Evolutionary conservation across 2,329 filamentous ascomycete genomes (phyloP).

Genomic region (Botrytis fragariae): DNA sequence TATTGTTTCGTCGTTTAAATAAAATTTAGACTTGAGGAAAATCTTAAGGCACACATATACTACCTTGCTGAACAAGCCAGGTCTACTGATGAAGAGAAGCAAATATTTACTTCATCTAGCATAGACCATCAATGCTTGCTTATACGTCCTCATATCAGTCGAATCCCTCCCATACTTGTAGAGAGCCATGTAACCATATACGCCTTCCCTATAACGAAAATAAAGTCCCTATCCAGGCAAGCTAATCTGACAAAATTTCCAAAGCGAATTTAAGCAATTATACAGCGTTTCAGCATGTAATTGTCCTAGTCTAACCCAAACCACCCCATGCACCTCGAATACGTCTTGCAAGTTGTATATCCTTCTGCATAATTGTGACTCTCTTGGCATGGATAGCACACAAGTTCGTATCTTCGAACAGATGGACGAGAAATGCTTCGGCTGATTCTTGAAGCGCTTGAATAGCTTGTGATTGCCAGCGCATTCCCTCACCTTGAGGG

Average conservation of each 20-base stretch:
- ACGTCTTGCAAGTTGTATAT: conserved; percentile 85
- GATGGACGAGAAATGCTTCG: conserved; percentile 92
- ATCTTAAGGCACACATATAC: not conserved
- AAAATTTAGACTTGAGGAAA: not conserved
- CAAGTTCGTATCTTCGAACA: conserved; percentile 96
- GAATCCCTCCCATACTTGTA: not conserved
- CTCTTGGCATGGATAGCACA: conserved; percentile 96
- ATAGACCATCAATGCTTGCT: not conserved
- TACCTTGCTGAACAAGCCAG: conserved; percentile 5
- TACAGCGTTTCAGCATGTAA: not conserved
- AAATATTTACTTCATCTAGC: not conserved
- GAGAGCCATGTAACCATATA: conserved; percentile 5
- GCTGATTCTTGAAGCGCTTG: conserved; percentile 89
- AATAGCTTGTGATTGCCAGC: conserved; percentile 96
- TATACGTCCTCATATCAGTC: not conserved
- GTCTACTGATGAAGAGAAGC: conserved; percentile 2
- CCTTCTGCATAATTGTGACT: conserved; percentile 97
- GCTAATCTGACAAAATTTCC: not conserved
- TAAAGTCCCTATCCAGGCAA: not conserved
- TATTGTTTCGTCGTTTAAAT: not conserved
- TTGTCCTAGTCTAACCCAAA: conserved; percentile 45
- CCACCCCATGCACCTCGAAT: conserved; percentile 79
- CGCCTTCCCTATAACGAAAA: not conserved
- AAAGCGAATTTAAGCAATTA: conserved; percentile 4
- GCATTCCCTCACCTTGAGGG: conserved; percentile 65